Conservation (phyloP, 805 yeast genomes). For the Isabelozyma pseudorhagii region DNA sequence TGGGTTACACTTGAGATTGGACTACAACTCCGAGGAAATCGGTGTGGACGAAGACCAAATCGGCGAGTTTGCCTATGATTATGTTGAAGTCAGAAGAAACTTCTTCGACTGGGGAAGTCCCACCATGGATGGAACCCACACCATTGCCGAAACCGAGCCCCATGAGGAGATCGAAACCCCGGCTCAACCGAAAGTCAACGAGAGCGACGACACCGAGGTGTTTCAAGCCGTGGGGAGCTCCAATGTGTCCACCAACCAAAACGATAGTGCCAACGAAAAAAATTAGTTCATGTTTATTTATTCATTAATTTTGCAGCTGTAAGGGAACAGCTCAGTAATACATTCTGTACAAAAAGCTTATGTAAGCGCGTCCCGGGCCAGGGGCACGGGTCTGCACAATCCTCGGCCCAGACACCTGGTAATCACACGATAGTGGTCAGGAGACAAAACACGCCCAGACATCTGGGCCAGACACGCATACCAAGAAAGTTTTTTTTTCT, state of each 20-base stretch:
- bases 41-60: slow-evolving; percentile 97
- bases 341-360: no score
- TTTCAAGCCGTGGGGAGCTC: slow-evolving; percentile 6
- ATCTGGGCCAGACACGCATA: no score
- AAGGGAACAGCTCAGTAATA: no score
- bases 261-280: slow-evolving; percentile 1
- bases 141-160: not conserved
- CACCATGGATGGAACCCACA: slow-evolving; percentile 4
- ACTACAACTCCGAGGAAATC: slow-evolving; percentile 78
- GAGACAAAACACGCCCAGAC: no score
- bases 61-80: slow-evolving; percentile 98
- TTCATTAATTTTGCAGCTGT: no score
- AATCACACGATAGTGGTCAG: no score
- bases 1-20: slow-evolving; percentile 73
- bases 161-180: not conserved
- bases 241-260: slow-evolving; percentile 1
- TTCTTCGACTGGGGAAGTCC: slow-evolving; percentile 56
- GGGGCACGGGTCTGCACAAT: no score
- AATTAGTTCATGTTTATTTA: not conserved
- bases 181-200: not conserved
- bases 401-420: no score
- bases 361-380: no score
- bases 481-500: no score
- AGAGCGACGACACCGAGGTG: not conserved
- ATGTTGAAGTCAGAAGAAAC: slow-evolving; percentile 94